A percentile compares a stretch with the other conserved stretches of the same genome.
Conservation (phyloP, 225 moss, liverwort and hornwort genomes). For the Physcomitrellopsis africana region DNA sequence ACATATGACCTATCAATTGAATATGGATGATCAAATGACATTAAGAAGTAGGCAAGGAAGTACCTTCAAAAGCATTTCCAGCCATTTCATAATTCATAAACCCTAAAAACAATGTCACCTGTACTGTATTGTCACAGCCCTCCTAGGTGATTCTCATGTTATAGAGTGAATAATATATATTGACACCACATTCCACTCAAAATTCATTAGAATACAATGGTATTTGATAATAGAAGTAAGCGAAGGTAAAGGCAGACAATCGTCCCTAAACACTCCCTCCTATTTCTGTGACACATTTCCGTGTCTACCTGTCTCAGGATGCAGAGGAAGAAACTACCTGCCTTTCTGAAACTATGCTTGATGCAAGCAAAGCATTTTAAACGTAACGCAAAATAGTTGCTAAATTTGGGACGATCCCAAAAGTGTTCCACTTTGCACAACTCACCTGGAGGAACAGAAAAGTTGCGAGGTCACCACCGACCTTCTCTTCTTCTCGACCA, state of each 20-base stretch:
- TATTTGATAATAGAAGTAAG: slow-evolving; percentile 11
- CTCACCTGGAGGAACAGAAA: slow-evolving; percentile 85
- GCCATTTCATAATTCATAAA: slow-evolving; percentile 97
- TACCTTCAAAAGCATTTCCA: slow-evolving; percentile 68
- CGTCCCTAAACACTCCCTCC: neutral
- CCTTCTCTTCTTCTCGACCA: slow-evolving; percentile 66
- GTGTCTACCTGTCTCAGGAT: slow-evolving; percentile 2
- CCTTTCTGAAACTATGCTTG: neutral
- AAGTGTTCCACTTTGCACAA: slow-evolving; percentile 19
- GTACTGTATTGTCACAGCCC: slow-evolving; percentile 28
- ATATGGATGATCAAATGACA: slow-evolving; percentile 1
- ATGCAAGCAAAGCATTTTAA: slow-evolving; percentile 13
- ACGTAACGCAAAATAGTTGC: neutral
- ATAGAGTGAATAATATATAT: slow-evolving; percentile 27
- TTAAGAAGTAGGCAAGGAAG: slow-evolving; percentile 24
- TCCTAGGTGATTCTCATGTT: slow-evolving; percentile 11
- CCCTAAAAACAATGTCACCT: slow-evolving; percentile 92
- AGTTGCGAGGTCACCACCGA: slow-evolving; percentile 89
- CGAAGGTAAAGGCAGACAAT: slow-evolving; percentile 16
- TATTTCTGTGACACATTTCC: neutral
- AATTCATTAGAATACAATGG: slow-evolving; percentile 16
- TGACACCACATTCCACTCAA: slow-evolving; percentile 39
- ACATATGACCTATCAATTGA: slow-evolving; percentile 3
- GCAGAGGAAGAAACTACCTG: no score
- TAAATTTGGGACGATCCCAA: slow-evolving; percentile 20